Conservation (phyloP, 2,329 filamentous ascomycete species). For the Raffaelea ambrosiae region DNA sequence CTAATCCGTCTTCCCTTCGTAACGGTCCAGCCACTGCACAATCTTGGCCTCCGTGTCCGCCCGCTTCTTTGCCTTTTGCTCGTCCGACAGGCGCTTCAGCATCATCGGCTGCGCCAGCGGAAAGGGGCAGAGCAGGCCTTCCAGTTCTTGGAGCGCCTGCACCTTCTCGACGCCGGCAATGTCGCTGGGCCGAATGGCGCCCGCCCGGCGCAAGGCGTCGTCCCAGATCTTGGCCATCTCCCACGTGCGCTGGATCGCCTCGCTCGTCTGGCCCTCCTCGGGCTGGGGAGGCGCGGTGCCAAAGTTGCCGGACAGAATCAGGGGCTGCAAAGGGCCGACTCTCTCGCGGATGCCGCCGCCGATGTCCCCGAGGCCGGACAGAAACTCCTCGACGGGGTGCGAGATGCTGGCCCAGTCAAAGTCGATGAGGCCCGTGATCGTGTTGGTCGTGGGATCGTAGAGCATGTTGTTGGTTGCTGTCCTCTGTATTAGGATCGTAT, state of each 20-base stretch:
- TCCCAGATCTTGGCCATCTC: neutral
- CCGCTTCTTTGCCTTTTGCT: neutral
- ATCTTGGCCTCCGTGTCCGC: neutral
- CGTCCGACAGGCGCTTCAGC: neutral
- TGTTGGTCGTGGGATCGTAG: conserved; percentile 13
- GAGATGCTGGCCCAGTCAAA: conserved; percentile 18
- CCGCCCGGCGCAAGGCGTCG: neutral
- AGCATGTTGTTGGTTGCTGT: conserved; percentile 20
- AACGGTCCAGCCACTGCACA: neutral
- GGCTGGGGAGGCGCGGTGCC: too few species aligned
- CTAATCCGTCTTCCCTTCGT: too few species aligned
- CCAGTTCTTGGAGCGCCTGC: neutral
- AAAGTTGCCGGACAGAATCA: neutral
- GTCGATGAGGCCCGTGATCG: conserved; percentile 18
- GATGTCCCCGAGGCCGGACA: conserved; percentile 15
- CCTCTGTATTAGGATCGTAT: neutral
- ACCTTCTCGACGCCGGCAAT: neutral
- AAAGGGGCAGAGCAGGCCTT: neutral
- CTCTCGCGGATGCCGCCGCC: conserved; percentile 8
- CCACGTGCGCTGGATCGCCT: neutral
- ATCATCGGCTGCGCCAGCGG: neutral
- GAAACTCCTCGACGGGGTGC: conserved; percentile 18
- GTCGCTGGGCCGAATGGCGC: neutral
- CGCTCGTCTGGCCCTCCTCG: neutral
- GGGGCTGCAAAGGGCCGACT: neutral